Evolutionary conservation across 768 basidiomycete genomes (phyloP), one percentile per base, ranked within the genome.

Genomic region (Leucosporidium scottii): DNA sequence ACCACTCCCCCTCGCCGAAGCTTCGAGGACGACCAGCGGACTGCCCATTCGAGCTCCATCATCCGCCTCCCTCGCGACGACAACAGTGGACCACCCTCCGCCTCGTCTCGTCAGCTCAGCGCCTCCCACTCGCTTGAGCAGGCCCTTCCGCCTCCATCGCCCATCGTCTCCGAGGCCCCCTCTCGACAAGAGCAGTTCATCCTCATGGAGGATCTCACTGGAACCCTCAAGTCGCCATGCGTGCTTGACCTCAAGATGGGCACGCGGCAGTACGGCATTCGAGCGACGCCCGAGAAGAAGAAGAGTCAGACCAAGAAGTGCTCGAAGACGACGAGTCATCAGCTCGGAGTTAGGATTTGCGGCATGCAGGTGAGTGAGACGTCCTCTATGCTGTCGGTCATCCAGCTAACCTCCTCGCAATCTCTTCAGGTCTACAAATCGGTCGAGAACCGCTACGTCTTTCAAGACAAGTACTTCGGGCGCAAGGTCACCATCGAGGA

Each of bases 191-290:
- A 96, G 76, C 89, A 97, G 77, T 99, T 98, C 76, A 96, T 99
- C 74, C 84, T 98, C 73, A 96, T 99, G 93, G 96, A 99, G 79
- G 96, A 99, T 76, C 81, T 99, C 58, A 99, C 96, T 3, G 96
- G 96, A 30, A 82, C 89, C 44, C 79, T 96, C 75, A 93, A 89
- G 79, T 85, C 84, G 59, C 90, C 96, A 13, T 99, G 96, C 75
- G 94, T 99, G 51, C 85, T 98, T 75, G 96, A 99, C 79, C 81
- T 99, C 74, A 99, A 99, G 82, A 98, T 98, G 96, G 96, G 96
- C n/a, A 97, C 93, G 36, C 83, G 96, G 44, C 96, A 99, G 80
- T 97, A 98, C 79, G 96, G 96, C 25, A 89, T 94, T 81, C 91
- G 96, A 74, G 96, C 96, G 30, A 89, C 88, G 13, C 80, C 86